Conservation (phyloP, 164 flowering plant genomes). For the Stephania yunnanensis region DNA sequence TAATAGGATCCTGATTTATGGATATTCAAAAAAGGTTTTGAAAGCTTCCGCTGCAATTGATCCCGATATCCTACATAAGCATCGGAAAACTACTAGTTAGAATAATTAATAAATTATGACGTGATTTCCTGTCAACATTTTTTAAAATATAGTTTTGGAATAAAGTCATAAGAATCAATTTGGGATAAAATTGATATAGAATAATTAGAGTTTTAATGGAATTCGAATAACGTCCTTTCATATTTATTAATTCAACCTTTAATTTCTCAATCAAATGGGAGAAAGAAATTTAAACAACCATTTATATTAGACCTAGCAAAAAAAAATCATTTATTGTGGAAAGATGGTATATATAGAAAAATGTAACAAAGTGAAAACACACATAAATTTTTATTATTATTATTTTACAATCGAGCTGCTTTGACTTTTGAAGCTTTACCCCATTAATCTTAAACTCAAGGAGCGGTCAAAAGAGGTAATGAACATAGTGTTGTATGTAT, state of each 20-base stretch:
- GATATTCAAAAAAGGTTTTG: too few species aligned
- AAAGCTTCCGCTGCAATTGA: too few species aligned
- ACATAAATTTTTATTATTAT: not conserved
- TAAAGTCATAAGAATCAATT: not conserved
- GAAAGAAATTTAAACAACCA: not conserved
- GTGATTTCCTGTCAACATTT: too few species aligned
- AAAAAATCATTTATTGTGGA: not conserved
- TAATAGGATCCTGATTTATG: too few species aligned
- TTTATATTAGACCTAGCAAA: not conserved
- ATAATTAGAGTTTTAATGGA: not conserved
- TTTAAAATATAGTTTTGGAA: not conserved
- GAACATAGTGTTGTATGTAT: too few species aligned
- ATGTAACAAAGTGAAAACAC: not conserved
- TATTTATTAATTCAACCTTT: not conserved
- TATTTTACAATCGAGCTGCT: too few species aligned
- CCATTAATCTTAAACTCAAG: too few species aligned
- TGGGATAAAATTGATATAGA: not conserved
- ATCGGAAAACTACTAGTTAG: too few species aligned
- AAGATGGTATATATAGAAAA: not conserved
- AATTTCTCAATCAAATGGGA: not conserved
- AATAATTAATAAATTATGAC: too few species aligned
- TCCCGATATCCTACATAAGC: too few species aligned
- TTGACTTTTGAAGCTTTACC: too few species aligned
- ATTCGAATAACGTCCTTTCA: not conserved
- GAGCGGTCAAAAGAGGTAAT: too few species aligned